Percentiles rank a stretch among this genome's conserved stretches.
phyloP scores from a whole-genome alignment of 768 basidiomycete species.

The Mycena venus region DNA sequence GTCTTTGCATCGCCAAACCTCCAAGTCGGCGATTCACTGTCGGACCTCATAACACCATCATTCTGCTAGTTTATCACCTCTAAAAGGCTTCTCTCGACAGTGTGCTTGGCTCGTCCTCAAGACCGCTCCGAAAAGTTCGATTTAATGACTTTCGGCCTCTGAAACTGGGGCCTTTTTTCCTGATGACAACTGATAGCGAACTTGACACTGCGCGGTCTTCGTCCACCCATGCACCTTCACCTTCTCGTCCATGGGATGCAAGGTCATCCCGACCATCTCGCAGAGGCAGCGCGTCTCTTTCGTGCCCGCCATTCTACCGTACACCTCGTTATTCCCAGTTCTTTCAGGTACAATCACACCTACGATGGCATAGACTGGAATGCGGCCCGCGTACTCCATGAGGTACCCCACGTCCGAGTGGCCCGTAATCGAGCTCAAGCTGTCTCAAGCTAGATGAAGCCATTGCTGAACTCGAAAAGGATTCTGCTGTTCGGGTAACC shows the following conservation, averaged over 20 bases:
- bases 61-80: too few relatives aligned
- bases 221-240: conserved; percentile 33
- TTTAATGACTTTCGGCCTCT: too few relatives aligned
- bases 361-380: conserved; percentile 55
- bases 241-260: conserved; percentile 45
- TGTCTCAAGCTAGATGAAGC: background rate
- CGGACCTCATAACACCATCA: too few relatives aligned
- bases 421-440: background rate
- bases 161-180: too few relatives aligned
- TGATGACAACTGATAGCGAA: too few relatives aligned
- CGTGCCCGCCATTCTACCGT: conserved; percentile 26
- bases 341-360: conserved; percentile 37
- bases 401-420: conserved; percentile 1
- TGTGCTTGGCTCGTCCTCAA: too few relatives aligned
- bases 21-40: too few relatives aligned
- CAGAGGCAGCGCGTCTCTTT: conserved; percentile 37
- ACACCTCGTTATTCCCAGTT: conserved; percentile 41
- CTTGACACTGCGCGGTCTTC: background rate
- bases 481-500: conserved; percentile 26
- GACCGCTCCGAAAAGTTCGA: too few relatives aligned
- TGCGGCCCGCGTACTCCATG: conserved; percentile 46
- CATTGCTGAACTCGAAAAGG: background rate
- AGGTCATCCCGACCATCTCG: conserved; percentile 43
- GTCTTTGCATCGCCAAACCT: too few relatives aligned
- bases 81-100: too few relatives aligned